Evolutionary conservation across 257 asterid genomes (phyloP).

Genomic region (Knoxia roxburghii): DNA sequence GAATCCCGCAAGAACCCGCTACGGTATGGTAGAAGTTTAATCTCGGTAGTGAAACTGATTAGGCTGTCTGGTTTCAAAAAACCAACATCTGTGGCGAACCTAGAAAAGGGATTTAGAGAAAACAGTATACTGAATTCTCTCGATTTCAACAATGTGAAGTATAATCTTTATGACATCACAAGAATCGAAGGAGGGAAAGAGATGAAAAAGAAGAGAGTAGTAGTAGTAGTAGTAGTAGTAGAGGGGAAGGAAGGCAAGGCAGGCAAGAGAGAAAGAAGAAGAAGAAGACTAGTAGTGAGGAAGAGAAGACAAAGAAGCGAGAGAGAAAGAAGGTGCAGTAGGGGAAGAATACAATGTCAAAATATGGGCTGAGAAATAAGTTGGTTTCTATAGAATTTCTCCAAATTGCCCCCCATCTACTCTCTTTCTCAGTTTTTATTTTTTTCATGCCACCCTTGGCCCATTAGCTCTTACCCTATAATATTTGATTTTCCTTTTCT

Average conservation of each 20-base stretch:
- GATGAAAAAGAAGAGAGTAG: not conserved
- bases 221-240: not conserved
- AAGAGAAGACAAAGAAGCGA: slow-evolving; percentile 13
- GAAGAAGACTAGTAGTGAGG: not conserved
- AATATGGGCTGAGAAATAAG: slow-evolving; percentile 11
- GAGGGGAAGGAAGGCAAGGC: not conserved
- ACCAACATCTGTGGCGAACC: slow-evolving; percentile 1
- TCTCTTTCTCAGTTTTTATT: not conserved
- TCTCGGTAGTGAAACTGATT: not conserved
- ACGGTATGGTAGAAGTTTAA: not conserved
- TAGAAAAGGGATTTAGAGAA: not conserved
- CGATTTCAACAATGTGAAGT: slow-evolving; percentile 4
- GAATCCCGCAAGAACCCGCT: slow-evolving; percentile 12
- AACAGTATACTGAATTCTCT: slow-evolving; percentile 3
- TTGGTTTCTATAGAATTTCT: slow-evolving; percentile 2
- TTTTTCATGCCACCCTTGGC: not conserved
- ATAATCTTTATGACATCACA: slow-evolving; percentile 3
- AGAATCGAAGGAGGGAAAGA: slow-evolving; percentile 7
- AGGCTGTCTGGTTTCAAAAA: not conserved
- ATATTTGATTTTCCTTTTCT: no score
- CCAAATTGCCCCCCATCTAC: not conserved
- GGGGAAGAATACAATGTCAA: slow-evolving; percentile 9
- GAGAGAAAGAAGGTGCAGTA: slow-evolving; percentile 15
- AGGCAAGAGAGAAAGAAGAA: not conserved
- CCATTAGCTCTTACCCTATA: not conserved